phyloP scores from a whole-genome alignment of 768 basidiomycete genomes.

The Naganishia antarctica region DNA sequence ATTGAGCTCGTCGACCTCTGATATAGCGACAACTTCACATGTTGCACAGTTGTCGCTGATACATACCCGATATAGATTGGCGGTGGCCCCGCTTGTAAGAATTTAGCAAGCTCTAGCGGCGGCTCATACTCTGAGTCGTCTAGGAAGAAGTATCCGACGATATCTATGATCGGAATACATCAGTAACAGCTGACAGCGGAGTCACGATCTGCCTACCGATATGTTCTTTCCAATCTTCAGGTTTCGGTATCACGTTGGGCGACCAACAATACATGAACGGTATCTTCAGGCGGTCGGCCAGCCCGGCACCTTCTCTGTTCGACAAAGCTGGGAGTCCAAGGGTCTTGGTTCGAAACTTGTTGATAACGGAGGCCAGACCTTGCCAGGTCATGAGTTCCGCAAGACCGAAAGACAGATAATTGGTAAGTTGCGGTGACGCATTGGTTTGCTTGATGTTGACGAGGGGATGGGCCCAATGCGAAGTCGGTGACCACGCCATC shows the following conservation, averaged over 20 bases:
- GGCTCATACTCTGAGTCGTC: slow-evolving; percentile 58
- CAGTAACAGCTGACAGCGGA: neutral
- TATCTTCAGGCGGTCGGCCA: slow-evolving; percentile 57
- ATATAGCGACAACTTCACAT: neutral
- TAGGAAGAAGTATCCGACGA: slow-evolving; percentile 65
- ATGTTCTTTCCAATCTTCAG: slow-evolving; percentile 61
- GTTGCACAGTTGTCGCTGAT: neutral
- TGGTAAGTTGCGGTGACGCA: slow-evolving; percentile 57
- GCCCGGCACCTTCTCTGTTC: slow-evolving; percentile 55
- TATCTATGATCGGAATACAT: slow-evolving; percentile 38
- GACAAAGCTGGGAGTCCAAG: slow-evolving; percentile 56
- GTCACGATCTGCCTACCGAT: slow-evolving; percentile 52
- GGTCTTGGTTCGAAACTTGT: slow-evolving; percentile 56
- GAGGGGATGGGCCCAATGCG: slow-evolving; percentile 61
- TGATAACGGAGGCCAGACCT: slow-evolving; percentile 58
- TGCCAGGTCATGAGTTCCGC: slow-evolving; percentile 55
- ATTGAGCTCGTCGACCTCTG: no score
- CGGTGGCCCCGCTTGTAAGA: slow-evolving; percentile 55
- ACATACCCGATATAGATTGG: slow-evolving; percentile 61
- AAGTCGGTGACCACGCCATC: slow-evolving; percentile 64
- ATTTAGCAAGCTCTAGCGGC: slow-evolving; percentile 53
- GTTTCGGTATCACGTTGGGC: slow-evolving; percentile 59
- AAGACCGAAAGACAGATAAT: slow-evolving; percentile 60
- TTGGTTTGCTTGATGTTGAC: slow-evolving; percentile 60
- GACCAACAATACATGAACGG: slow-evolving; percentile 66